Evolutionary conservation across 176 grass and related monocot species (phyloP).

Genomic region (Avena sativa): DNA sequence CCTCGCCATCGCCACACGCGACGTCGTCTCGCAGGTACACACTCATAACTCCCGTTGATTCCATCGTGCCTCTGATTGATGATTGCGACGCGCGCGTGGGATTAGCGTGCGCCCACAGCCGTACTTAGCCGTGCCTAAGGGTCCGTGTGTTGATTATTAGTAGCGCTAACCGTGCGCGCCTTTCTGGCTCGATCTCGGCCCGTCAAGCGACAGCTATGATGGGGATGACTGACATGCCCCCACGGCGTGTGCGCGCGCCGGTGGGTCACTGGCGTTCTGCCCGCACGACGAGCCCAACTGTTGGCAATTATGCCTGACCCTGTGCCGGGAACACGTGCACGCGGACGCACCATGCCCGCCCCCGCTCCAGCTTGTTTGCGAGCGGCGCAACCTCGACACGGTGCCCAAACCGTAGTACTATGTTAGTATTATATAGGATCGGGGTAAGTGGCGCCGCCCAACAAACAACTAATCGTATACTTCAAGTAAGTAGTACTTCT

Average conservation of each 20-base stretch:
- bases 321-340: not conserved
- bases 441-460: not conserved
- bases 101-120: not conserved
- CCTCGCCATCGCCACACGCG: conserved; percentile 70
- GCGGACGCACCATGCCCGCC: not conserved
- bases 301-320: not conserved
- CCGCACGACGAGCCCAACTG: not conserved
- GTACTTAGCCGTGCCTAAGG: not conserved
- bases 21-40: conserved; percentile 67
- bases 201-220: conserved; percentile 46
- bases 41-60: not conserved
- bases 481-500: not conserved
- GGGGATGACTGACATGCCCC: conserved; percentile 22
- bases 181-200: not conserved
- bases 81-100: not conserved
- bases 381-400: not conserved
- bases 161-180: not conserved
- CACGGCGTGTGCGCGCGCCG: not conserved
- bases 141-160: not conserved
- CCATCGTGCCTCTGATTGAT: not conserved
- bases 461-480: not conserved
- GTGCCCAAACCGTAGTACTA: not conserved
- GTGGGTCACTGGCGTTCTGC: not conserved
- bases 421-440: not conserved
- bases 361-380: not conserved